Base-by-base conservation (phyloP, 177 flowering plant genomes). In the Vitis hybrid region DNA sequence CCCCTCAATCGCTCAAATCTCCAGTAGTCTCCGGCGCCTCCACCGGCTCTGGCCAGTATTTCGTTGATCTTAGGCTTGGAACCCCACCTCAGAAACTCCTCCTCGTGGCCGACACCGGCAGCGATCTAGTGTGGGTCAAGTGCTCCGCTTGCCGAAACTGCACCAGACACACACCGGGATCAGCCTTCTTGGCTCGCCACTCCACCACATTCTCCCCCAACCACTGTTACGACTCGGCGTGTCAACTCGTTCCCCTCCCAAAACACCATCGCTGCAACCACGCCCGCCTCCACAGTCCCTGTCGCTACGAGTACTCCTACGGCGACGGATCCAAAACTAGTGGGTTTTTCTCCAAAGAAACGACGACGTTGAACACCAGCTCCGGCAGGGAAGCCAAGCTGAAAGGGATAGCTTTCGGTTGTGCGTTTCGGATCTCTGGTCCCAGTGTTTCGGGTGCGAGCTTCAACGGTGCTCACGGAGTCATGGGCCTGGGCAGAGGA, bases 401-500 rank as follows among this genome's bases (percentile, higher is more conserved):
- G 12, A 56, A 67, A 19, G 68, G 50, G 18, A 55, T 92, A 1
- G 70, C 72, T 0, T 90, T 92, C 72, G 97, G 94, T 0, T 92
- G 97, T 71, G 93, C 85, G 72, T 88, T 90, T 73, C 70, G 69
- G 14, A 56, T 76, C 52, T 80, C 90, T 11, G 97, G 94, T 50
- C 82, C 80, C 15, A 82, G 85, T n/a, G 70, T 84, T 1, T 55
- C 86, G 7, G 89, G 86, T 9, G 70, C 80, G 1, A 81, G 88
- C 68, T 89, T 90, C 60, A 78, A 79, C 69, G 93, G 90, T 3
- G 88, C 90, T 6, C 69, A 75, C 11, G 97, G 97, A 0, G 92
- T 92, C 1, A 76, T 92, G 86, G 97, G 97, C 19, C 62, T 92
- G 69, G 97, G 97, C 50, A 84, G 88, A 1, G 91, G 94, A 3